A percentile compares a stretch with the other conserved stretches of the same genome.
Conservation (phyloP, 2,329 filamentous ascomycete genomes). For the Rhinocladiella similis region DNA sequence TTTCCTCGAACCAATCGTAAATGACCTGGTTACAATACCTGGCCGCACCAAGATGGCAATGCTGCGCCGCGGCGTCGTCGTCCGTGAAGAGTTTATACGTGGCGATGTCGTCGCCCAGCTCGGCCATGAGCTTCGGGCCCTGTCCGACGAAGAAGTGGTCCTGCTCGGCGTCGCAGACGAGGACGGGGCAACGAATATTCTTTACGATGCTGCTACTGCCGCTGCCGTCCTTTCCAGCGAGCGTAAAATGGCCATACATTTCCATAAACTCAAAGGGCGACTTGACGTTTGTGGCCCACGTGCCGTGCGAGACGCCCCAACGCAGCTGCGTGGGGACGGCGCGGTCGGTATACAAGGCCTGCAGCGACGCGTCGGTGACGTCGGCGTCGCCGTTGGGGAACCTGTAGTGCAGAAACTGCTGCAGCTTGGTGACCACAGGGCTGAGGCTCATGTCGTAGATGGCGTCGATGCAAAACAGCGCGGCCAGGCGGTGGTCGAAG, state of each 20-base stretch:
- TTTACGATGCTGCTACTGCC: too few relatives aligned
- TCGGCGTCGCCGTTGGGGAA: background rate
- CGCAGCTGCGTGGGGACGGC: constrained; percentile 23
- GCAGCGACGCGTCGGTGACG: background rate
- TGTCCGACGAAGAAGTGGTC: constrained; percentile 28
- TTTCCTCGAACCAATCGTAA: constrained; percentile 8
- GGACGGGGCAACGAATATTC: constrained; percentile 28
- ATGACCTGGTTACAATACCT: constrained; percentile 9
- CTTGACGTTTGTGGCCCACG: constrained; percentile 36
- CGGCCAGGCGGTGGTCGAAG: constrained; percentile 45
- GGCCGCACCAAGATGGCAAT: constrained; percentile 30
- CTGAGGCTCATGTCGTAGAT: constrained; percentile 7
- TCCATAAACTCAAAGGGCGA: constrained; percentile 33
- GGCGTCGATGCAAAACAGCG: constrained; percentile 43
- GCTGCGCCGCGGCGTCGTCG: constrained; percentile 26
- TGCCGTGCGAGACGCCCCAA: constrained; percentile 37
- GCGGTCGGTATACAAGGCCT: background rate
- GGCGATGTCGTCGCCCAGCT: constrained; percentile 25
- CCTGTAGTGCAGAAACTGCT: too few relatives aligned
- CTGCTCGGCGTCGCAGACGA: constrained; percentile 28
- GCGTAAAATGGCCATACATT: constrained; percentile 19
- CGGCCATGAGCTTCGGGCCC: constrained; percentile 15
- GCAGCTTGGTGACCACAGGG: too few relatives aligned
- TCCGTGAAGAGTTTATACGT: constrained; percentile 25
- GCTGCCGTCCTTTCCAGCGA: constrained; percentile 11